phyloP scores from a whole-genome alignment of 257 asterid genomes.

The Rhazya stricta region DNA sequence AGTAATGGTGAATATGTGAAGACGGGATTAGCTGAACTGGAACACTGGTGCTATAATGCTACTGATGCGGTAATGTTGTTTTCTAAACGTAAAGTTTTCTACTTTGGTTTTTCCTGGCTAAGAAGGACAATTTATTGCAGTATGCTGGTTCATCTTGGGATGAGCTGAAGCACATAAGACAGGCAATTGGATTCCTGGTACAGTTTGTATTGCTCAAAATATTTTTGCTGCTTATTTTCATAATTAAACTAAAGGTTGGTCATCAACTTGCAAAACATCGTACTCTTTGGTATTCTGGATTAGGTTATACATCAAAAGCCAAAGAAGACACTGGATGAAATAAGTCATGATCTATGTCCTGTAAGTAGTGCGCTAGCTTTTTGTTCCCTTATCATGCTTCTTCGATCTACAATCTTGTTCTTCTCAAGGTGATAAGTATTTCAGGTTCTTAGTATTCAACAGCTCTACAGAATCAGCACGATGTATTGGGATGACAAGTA shows the following conservation, averaged over 20 bases:
- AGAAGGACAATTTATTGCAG: slow-evolving; percentile 44
- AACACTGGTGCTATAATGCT: slow-evolving; percentile 99
- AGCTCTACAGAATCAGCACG: slow-evolving; percentile 96
- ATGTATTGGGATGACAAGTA: slow-evolving; percentile 99
- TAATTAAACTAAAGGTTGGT: not conserved
- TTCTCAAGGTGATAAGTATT: slow-evolving; percentile 18
- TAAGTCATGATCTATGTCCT: slow-evolving; percentile 95
- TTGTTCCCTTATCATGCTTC: not conserved
- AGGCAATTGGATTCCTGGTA: slow-evolving; percentile 99
- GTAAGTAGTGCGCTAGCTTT: slow-evolving; percentile 41
- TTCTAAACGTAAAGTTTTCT: not conserved
- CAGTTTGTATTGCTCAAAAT: slow-evolving; percentile 14
- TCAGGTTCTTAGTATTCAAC: slow-evolving; percentile 95
- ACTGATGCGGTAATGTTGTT: slow-evolving; percentile 78
- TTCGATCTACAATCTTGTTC: not conserved
- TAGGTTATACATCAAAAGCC: slow-evolving; percentile 99
- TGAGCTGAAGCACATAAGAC: slow-evolving; percentile 97
- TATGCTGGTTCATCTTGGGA: slow-evolving; percentile 99
- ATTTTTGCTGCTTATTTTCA: slow-evolving; percentile 1
- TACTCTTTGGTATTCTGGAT: slow-evolving; percentile 18
- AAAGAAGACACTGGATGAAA: slow-evolving; percentile 88
- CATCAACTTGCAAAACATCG: not conserved
- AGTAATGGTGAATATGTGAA: slow-evolving; percentile 98
- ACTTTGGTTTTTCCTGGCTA: slow-evolving; percentile 18
- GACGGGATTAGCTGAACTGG: slow-evolving; percentile 97